These are phyloP conservation scores for Mentha longifolia DNA, from an alignment of 257 asterid genomes.

Conservation along the genomic window DNA sequence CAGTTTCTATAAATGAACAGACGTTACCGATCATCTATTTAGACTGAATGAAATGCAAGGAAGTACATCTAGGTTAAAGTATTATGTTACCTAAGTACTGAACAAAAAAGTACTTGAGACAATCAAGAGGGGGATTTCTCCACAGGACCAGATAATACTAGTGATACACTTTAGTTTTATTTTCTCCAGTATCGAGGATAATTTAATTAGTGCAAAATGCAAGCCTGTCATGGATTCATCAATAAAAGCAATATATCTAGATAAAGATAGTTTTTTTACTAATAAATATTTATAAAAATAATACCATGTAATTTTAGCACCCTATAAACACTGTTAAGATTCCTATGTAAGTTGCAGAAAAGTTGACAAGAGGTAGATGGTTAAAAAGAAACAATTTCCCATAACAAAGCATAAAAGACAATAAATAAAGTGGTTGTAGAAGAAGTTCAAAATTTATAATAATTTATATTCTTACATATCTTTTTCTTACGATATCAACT, in stretches of 20 bases:
- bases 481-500: neutral
- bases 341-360: conserved; percentile 7
- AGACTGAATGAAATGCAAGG: neutral
- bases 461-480: neutral
- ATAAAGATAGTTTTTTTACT: neutral
- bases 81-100: neutral
- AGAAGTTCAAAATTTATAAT: conserved; percentile 18
- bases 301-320: neutral
- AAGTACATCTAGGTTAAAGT: neutral
- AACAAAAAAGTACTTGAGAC: neutral
- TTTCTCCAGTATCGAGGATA: neutral
- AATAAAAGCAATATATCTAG: neutral
- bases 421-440: neutral
- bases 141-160: neutral
- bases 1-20: conserved; percentile 4
- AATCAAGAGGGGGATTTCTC: neutral
- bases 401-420: neutral
- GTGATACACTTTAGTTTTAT: neutral
- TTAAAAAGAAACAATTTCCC: conserved; percentile 15
- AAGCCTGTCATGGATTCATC: neutral
- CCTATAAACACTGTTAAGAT: neutral
- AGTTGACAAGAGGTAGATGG: neutral
- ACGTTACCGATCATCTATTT: neutral
- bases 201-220: neutral
- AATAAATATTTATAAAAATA: neutral